Evolutionary conservation across 805 yeast genomes (phyloP), one percentile per base, ranked within the genome.

Genomic region (Candida boleticola): DNA sequence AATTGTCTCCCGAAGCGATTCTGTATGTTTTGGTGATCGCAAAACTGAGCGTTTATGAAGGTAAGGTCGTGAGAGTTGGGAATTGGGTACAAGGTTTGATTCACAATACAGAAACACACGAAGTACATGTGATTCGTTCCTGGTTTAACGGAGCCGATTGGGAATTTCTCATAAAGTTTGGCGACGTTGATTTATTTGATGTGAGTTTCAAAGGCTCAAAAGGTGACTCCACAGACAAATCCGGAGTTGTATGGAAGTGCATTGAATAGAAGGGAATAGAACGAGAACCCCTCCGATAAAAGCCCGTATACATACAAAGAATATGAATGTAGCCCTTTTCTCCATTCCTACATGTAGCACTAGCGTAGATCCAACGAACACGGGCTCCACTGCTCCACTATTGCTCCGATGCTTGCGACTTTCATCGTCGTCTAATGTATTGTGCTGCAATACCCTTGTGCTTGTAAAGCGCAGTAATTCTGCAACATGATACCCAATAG

Each of bases 71-170:
- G 4, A 54, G 63, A 26, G 55, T 76, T 11, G 83, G 81, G 4
- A 66, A 68, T 34, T 79, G 81, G 80, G 52, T 63, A 2, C 81
- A 77, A 54, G 83, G 80, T 0, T 44, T 79, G 1, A 43, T 74
- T 2, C 68, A 51, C 45, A 59, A 66, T 42, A 49, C 49, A 27
- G 40, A 18, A 21, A 51, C 45, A 4, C 45, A 49, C 20, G 67
- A 67, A 2, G 35, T 65, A 14, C 59, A 64, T 39, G 64, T 65
- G 10, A 43, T 57, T 25, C 51, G 72, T 30, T 48, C 53, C 6
- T 52, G 38, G 38, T 45, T 30, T 27, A 51, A 58, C 37, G 50
- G 47, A 0, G 22, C 21, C 4, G n/a, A 38, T 21, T 63, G 68
- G 66, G 46, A 39, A 17, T 41, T 45, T 17, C 44, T 58, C 14